Base-by-base conservation (phyloP, 805 yeast genomes). In the Saturnispora mendoncae region DNA sequence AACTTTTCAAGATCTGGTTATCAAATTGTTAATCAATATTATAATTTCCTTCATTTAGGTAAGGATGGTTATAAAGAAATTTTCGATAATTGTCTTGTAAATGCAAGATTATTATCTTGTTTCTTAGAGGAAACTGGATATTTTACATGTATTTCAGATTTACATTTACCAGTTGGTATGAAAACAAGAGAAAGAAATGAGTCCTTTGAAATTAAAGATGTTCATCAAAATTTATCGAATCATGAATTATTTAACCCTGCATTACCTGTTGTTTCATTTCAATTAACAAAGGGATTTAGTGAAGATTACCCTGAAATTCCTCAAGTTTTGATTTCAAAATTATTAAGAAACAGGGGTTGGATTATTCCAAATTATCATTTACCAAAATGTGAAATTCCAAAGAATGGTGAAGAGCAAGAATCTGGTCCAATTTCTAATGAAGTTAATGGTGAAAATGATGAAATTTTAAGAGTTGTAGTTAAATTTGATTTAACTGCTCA, bases 1-100 rank as follows among this genome's bases (percentile, higher is more conserved):
- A 87, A 87, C 65, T 87, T 87, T 62, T 84, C 94, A 6, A 77
- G 96, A 58, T 92, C 97, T 6, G 96, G 96, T 1, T 84, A 76
- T 73, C 94, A 88, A 45, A 88, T 88, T 25, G 69, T 87, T 47
- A 86, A 81, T 55, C 96, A 87, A 64, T 88, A 87, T 68, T 86
- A 66, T 69, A 82, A 83, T 60, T 78, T 87, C 52, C 63, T 87
- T 51, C 67, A 75, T 31, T 66, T 78, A 27, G 97, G 96, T 6
- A 62, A 58, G 45, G 69, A 70, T 26, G 97, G 97, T n/a, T 87
- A 72, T 66, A 59, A 67, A 48, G 66, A 71, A 38, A 64, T 76
- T 29, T 87, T 82, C 57, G 69, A 69, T 45, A 68, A 68, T 46
- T 76, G 88, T 33, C 55, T 86, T 45, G 68, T 72, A 47, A 84